Base-by-base conservation (phyloP, 805 yeast genomes). In the Candida incommunis region DNA sequence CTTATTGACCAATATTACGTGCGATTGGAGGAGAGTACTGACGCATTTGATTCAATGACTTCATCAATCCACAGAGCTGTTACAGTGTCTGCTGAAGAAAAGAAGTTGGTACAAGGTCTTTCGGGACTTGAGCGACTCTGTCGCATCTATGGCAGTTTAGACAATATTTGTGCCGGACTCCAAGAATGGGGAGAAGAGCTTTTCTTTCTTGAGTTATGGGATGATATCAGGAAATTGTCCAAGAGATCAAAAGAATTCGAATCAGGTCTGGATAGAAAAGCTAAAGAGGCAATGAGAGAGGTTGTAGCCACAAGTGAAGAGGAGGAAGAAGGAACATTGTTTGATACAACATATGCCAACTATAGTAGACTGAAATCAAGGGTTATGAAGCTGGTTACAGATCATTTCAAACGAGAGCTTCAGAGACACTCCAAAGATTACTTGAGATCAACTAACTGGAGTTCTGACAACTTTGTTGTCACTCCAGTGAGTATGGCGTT, bases 1-100 rank as follows among this genome's bases (percentile, higher is more conserved):
- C 54, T 82, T 23, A 54, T 81, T 23, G 80, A 78, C 43, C 62
- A 61, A 35, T 80, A 78, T 54, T 67, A 65, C 48, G 65, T 62
- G 4, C 62, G 63, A 13, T 56, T 78, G 31, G 59, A 64, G 29
- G 64, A 62, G 13, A 66, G 71, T 15, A 60, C 70, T 24, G 63
- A 65, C 25, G 67, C 68, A 2, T 68, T 72, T 49, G 71, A 67
- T 41, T 71, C 67, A 15, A 52, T 51, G 52, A 60, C 56, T 16
- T 64, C 69, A 40, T 51, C 60, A 15, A 46, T 64, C 22, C 59
- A 59, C 22, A 55, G 68, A 22, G 65, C 64, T 4, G 62, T 60
- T 11, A 58, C 66, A 2, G 50, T 55, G 2, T 45, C 56, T 15
- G 54, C 51, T 25, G 64, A 55, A 40, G 65, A 56, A 26, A 60